These are phyloP conservation scores for Apiotrichum domesticum DNA, from an alignment of 1,284 basidiomycete genomes.

Conservation along the genomic window DNA sequence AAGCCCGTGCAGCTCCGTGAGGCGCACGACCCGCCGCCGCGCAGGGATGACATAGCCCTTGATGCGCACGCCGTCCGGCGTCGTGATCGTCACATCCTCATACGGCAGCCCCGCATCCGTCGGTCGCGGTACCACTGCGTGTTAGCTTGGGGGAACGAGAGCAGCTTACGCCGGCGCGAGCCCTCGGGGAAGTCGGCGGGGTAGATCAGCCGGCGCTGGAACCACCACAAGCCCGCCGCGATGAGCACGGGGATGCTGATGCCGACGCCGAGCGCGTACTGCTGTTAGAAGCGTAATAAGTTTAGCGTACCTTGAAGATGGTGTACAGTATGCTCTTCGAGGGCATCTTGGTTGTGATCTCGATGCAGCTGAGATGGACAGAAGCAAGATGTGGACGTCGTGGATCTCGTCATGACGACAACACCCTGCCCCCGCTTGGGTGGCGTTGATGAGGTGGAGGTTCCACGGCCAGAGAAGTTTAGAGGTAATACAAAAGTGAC, in stretches of 20 bases:
- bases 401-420: too few relatives aligned
- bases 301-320: slow-evolving; percentile 60
- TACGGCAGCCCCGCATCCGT: slow-evolving; percentile 63
- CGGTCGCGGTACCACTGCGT: slow-evolving; percentile 64
- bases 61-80: slow-evolving; percentile 58
- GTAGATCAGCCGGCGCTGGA: slow-evolving; percentile 82
- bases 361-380: too few relatives aligned
- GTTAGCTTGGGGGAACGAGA: not conserved
- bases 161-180: slow-evolving; percentile 60
- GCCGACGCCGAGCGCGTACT: slow-evolving; percentile 36
- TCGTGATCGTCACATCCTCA: slow-evolving; percentile 63
- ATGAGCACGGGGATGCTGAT: slow-evolving; percentile 23
- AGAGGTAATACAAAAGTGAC: too few relatives aligned
- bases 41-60: slow-evolving; percentile 58
- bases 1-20: slow-evolving; percentile 22
- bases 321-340: slow-evolving; percentile 30
- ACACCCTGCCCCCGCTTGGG: too few relatives aligned
- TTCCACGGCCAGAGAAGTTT: too few relatives aligned
- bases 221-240: slow-evolving; percentile 71
- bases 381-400: too few relatives aligned
- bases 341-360: not conserved
- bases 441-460: too few relatives aligned
- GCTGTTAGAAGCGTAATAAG: not conserved
- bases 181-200: slow-evolving; percentile 79
- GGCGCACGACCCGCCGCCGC: slow-evolving; percentile 19